phyloP scores from a whole-genome alignment of 768 basidiomycete species.

The Lanmaoa rubissima region DNA sequence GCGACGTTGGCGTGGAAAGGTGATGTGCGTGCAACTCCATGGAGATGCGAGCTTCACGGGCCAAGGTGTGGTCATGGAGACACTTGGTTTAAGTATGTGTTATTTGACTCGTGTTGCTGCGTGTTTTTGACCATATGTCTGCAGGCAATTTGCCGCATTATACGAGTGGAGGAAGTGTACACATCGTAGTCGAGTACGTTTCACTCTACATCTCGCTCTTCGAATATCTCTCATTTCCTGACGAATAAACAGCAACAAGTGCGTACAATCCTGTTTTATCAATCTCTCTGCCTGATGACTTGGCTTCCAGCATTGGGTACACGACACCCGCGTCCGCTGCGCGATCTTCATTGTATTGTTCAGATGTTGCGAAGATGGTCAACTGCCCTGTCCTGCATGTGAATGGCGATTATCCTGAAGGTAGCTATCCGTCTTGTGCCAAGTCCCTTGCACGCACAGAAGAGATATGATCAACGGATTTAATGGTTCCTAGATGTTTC shows the following conservation, averaged over 20 bases:
- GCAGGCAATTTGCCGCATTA: slow-evolving; percentile 86
- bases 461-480: background rate
- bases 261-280: slow-evolving; percentile 7
- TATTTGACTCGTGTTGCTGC: background rate
- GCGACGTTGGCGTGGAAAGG: slow-evolving; percentile 45
- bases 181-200: slow-evolving; percentile 86
- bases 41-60: slow-evolving; percentile 92
- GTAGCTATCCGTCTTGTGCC: slow-evolving; percentile 25
- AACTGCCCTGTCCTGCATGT: slow-evolving; percentile 87
- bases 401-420: slow-evolving; percentile 90
- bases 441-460: background rate
- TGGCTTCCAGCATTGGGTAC: slow-evolving; percentile 73
- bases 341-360: slow-evolving; percentile 84
- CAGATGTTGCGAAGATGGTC: slow-evolving; percentile 87
- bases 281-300: background rate
- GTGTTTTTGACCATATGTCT: background rate
- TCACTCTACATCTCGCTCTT: background rate
- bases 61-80: slow-evolving; percentile 89
- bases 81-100: slow-evolving; percentile 70
- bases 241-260: slow-evolving; percentile 55
- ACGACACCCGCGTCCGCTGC: slow-evolving; percentile 85
- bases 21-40: slow-evolving; percentile 87
- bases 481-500: slow-evolving; percentile 59
- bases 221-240: background rate
- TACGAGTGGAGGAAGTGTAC: slow-evolving; percentile 86